Base-by-base conservation (phyloP, 495 filamentous ascomycete genomes). In the Cercophora sp. region DNA sequence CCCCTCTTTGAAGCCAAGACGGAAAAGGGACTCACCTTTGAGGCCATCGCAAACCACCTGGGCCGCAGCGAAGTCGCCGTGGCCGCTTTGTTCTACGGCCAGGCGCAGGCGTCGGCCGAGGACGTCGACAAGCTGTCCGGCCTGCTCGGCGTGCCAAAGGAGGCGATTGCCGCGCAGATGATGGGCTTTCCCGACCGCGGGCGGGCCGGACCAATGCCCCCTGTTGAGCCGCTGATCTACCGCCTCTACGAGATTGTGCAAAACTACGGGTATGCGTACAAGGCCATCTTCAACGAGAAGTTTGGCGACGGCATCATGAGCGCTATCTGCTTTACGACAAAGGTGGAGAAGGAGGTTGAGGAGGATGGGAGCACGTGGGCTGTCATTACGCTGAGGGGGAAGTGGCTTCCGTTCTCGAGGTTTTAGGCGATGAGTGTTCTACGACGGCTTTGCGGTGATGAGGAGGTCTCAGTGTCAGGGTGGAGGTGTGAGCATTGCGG, bases 261-360 rank as follows among this genome's bases (percentile, higher is more conserved):
- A 80, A 98, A 95, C 65, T 98, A 97, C 64, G 93, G 93, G 5
- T 93, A 94, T 69, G 88, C 93, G 19, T 96, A 93, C 70, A 97
- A 97, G 79, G 92, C 90, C 5, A 78, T 98, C 8, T 67, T 98
- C 68, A 98, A 98, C 64, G 93, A 98, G 81, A 98, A 96, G 76
- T 96, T 98, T 72, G 93, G 93, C 0, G 93, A 98, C 70, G 93
- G 93, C 0, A 98, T 98, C 62, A 96, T 98, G 93, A 95, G 89
- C 63, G 93, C 92, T 0, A 96, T 98, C 65, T 81, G 85, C 5
- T 98, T 98, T 65, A 85, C 83, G 32, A 94, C 91, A 1, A 91
- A 90, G 70, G 88, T 98, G 11, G 89, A 96, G 73, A 96, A 96
- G 79, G 93, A 98, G 81, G 83, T 83, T 6, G 93, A 96, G 71